phyloP scores from a whole-genome alignment of 2,329 filamentous ascomycete genomes.

The Aspergillus piperis region DNA sequence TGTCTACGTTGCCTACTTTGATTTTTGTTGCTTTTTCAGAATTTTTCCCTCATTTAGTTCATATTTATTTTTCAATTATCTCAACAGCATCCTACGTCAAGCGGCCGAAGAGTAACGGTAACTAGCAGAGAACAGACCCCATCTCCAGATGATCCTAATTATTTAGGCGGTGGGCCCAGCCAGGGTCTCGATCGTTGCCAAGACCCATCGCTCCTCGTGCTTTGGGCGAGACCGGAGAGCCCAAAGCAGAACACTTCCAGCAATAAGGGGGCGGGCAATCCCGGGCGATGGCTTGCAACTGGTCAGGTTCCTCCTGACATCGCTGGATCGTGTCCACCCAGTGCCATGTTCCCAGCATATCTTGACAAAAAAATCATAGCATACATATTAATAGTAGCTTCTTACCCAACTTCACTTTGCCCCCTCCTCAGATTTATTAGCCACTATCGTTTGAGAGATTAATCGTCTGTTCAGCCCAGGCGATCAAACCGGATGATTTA shows the following conservation, averaged over 20 bases:
- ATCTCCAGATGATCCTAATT: conserved; percentile 14
- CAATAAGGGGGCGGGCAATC: conserved; percentile 2
- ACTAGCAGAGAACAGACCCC: background rate
- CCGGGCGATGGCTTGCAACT: background rate
- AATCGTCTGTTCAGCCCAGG: background rate
- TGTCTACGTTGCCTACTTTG: no score
- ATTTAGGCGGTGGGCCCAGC: conserved; percentile 11
- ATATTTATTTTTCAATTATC: no score
- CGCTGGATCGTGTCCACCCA: background rate
- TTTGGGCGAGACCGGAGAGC: conserved; percentile 3
- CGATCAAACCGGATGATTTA: conserved; percentile 1
- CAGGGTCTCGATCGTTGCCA: conserved; percentile 25
- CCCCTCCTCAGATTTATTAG: background rate
- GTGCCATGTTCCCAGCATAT: no score
- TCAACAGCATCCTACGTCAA: background rate
- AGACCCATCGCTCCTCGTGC: conserved; percentile 12
- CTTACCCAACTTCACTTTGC: background rate
- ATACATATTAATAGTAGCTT: conserved; percentile 1
- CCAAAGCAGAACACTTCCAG: background rate
- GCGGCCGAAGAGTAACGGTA: background rate
- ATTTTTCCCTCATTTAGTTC: no score
- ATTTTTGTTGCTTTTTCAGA: no score
- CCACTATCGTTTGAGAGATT: conserved; percentile 2
- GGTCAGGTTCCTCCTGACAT: conserved; percentile 1
- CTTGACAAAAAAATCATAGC: no score